phyloP scores from a whole-genome alignment of 78 protist genomes.

The Dictyostelium citrinum region DNA sequence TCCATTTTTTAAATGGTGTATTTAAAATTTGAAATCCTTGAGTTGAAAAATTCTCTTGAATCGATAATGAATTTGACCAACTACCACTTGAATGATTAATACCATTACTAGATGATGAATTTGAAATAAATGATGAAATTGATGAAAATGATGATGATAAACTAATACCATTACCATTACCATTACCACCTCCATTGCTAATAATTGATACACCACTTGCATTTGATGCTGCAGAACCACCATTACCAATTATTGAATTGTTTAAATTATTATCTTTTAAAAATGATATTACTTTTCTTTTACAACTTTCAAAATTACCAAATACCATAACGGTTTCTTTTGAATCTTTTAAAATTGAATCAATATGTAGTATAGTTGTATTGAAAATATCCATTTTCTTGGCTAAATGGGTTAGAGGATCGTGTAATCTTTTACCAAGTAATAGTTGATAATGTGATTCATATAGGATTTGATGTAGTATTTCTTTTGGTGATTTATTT shows the following conservation, averaged over 20 bases:
- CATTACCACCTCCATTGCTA: neutral
- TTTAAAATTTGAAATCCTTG: neutral
- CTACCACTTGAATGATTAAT: neutral
- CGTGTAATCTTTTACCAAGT: neutral
- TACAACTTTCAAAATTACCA: constrained; percentile 6
- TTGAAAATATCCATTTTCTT: constrained; percentile 1
- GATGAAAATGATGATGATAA: neutral
- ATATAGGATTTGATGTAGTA: neutral
- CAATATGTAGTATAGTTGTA: neutral
- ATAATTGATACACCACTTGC: neutral
- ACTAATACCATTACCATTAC: neutral
- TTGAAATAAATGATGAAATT: neutral
- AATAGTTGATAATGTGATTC: neutral
- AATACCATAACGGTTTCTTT: neutral
- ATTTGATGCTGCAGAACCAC: neutral
- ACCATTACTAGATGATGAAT: neutral
- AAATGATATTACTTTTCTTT: neutral
- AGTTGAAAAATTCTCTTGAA: constrained; percentile 9
- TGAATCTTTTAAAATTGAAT: constrained; percentile 4
- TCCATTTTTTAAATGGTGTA: constrained; percentile 11
- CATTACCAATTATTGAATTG: neutral
- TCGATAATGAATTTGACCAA: constrained; percentile 3
- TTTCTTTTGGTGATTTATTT: neutral
- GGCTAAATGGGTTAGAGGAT: neutral
- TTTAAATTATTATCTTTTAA: neutral